Conservation (phyloP, 1,139 yeast genomes). For the Candida dubliniensis region DNA sequence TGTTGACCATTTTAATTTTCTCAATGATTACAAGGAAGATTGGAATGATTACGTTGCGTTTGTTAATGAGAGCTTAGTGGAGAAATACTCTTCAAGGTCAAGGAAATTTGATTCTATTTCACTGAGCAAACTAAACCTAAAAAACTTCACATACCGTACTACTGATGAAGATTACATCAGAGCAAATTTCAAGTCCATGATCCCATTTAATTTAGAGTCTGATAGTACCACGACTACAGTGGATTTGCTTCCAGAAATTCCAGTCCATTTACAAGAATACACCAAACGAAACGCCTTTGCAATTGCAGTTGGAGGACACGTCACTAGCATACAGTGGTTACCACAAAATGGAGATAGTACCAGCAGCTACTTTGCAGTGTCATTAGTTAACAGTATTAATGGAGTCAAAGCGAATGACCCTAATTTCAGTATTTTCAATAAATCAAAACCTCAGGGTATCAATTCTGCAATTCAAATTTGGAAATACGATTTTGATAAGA, state of each 20-base stretch:
- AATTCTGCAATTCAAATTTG: slow-evolving; percentile 49
- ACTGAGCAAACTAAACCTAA: slow-evolving; percentile 8
- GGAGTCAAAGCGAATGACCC: slow-evolving; percentile 27
- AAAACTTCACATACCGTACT: slow-evolving; percentile 4
- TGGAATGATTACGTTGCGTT: slow-evolving; percentile 39
- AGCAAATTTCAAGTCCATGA: slow-evolving; percentile 5
- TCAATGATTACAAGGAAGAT: slow-evolving; percentile 27
- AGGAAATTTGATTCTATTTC: slow-evolving; percentile 5
- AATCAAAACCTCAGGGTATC: slow-evolving; percentile 17
- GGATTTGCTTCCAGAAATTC: slow-evolving; percentile 3
- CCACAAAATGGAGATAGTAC: slow-evolving; percentile 13
- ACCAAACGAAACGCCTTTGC: slow-evolving; percentile 42
- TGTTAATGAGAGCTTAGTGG: slow-evolving; percentile 24
- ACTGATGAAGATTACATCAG: slow-evolving; percentile 8
- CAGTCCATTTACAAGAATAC: slow-evolving; percentile 13
- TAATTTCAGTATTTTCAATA: slow-evolving; percentile 34
- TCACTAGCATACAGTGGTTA: slow-evolving; percentile 60
- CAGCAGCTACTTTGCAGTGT: slow-evolving; percentile 50
- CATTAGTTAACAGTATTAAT: slow-evolving; percentile 36
- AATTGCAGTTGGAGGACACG: slow-evolving; percentile 54
- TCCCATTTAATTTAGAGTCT: not conserved
- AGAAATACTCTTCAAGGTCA: slow-evolving; percentile 3
- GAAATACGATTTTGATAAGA: slow-evolving; percentile 33
- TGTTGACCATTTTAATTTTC: slow-evolving; percentile 25
- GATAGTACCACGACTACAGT: not conserved